Conservation (phyloP, 345 rosid species). For the Citrus cavaleriei region DNA sequence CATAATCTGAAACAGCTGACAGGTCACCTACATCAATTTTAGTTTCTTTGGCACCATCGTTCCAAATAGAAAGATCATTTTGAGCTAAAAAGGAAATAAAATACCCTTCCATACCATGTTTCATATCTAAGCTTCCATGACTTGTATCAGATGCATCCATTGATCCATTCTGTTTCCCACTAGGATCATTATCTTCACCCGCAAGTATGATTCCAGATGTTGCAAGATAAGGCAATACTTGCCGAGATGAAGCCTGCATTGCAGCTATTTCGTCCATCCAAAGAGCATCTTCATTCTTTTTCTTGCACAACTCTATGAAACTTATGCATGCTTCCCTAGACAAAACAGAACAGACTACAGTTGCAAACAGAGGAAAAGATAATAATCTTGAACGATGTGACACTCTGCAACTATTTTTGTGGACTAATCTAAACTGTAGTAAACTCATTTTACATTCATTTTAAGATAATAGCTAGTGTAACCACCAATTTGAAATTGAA, state of each 20-base stretch:
- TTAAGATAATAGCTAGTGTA: not conserved
- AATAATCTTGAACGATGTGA: not conserved
- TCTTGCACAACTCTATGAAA: conserved; percentile 87
- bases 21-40: not conserved
- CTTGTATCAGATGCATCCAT: conserved; percentile 42
- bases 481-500: not conserved
- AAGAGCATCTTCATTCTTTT: conserved; percentile 86
- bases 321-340: conserved; percentile 88
- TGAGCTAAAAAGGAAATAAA: not conserved
- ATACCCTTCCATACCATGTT: conserved; percentile 42
- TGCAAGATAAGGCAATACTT: conserved; percentile 68
- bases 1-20: not conserved
- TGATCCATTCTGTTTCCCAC: conserved; percentile 37
- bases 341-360: conserved; percentile 3
- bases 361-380: not conserved
- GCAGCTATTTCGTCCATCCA: conserved; percentile 96
- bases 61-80: conserved; percentile 3
- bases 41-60: not conserved
- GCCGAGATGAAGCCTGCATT: conserved; percentile 74
- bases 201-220: conserved; percentile 83
- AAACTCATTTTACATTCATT: not conserved
- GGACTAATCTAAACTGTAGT: not conserved
- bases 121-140: conserved; percentile 53
- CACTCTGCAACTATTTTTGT: not conserved
- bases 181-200: conserved; percentile 57